These are phyloP conservation scores for Trametes punicea DNA, from an alignment of 768 basidiomycete genomes.

Conservation along the genomic window DNA sequence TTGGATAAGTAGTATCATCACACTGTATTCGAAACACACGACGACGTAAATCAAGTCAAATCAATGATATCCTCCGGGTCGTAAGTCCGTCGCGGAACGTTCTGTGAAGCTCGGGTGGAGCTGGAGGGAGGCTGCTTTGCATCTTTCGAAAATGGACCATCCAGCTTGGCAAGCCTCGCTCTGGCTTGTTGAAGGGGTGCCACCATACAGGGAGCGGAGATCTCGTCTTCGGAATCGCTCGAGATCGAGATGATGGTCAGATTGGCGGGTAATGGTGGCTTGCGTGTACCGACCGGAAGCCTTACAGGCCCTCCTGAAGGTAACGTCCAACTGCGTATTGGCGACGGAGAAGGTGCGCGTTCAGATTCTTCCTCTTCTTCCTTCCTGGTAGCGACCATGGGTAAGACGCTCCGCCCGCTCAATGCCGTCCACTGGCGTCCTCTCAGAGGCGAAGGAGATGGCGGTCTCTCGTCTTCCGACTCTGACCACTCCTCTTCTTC, in stretches of 20 bases:
- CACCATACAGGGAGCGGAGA: background rate
- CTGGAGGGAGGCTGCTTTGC: background rate
- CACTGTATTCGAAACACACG: background rate
- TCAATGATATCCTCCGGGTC: slow-evolving; percentile 37
- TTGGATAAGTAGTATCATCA: slow-evolving; percentile 17
- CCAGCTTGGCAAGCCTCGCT: slow-evolving; percentile 9
- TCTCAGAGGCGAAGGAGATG: slow-evolving; percentile 12
- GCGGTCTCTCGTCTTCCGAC: background rate
- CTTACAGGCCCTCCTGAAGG: background rate
- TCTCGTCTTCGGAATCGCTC: slow-evolving; percentile 35
- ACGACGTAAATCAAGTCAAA: slow-evolving; percentile 32
- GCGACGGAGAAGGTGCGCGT: slow-evolving; percentile 25
- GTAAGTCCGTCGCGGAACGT: slow-evolving; percentile 16
- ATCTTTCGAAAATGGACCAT: background rate
- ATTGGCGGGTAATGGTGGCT: slow-evolving; percentile 9
- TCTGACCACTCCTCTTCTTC: slow-evolving; percentile 2
- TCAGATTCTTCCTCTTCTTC: slow-evolving; percentile 15
- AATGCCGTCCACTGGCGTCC: slow-evolving; percentile 1
- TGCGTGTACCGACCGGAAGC: background rate
- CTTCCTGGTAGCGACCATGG: background rate
- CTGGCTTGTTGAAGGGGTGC: slow-evolving; percentile 29
- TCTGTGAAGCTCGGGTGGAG: background rate
- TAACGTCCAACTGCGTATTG: slow-evolving; percentile 13
- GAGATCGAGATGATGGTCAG: slow-evolving; percentile 37
- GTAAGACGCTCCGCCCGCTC: background rate